Evolutionary conservation across 1,284 basidiomycete species (phyloP).

Genomic region (Pterula multifida): DNA sequence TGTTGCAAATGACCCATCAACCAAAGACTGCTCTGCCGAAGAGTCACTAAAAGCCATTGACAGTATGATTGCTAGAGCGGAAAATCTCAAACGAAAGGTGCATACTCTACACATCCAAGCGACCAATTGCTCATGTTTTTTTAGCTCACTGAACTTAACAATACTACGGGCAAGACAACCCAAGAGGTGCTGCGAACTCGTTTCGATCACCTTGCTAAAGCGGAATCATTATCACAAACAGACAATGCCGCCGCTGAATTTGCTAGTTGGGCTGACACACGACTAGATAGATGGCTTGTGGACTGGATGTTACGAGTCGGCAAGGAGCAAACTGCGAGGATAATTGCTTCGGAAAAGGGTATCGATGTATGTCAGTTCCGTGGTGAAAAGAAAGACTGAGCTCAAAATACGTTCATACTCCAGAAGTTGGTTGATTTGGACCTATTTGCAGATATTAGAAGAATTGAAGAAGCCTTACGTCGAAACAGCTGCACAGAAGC

Average conservation of each 20-base stretch:
- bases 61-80: constrained; percentile 61
- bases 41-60: constrained; percentile 58
- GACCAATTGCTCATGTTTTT: not conserved
- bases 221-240: constrained; percentile 42
- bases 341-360: constrained; percentile 55
- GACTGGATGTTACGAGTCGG: constrained; percentile 82
- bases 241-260: constrained; percentile 42
- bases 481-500: constrained; percentile 78
- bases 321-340: constrained; percentile 55
- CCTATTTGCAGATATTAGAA: constrained; percentile 78
- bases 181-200: constrained; percentile 64
- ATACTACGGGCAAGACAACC: constrained; percentile 50
- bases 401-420: constrained; percentile 6
- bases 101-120: not conserved
- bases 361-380: constrained; percentile 46
- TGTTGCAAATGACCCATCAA: constrained; percentile 40
- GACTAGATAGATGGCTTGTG: constrained; percentile 84
- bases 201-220: constrained; percentile 49
- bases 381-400: constrained; percentile 10
- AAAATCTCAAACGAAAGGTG: constrained; percentile 76
- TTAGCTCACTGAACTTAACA: constrained; percentile 62
- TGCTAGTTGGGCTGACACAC: constrained; percentile 63
- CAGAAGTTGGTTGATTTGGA: constrained; percentile 85
- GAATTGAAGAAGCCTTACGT: constrained; percentile 74
- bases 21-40: constrained; percentile 27